Evolutionary conservation across 495 filamentous ascomycete genomes (phyloP), one percentile per base, ranked within the genome.

Genomic region (Opeltia flavorubescens): DNA sequence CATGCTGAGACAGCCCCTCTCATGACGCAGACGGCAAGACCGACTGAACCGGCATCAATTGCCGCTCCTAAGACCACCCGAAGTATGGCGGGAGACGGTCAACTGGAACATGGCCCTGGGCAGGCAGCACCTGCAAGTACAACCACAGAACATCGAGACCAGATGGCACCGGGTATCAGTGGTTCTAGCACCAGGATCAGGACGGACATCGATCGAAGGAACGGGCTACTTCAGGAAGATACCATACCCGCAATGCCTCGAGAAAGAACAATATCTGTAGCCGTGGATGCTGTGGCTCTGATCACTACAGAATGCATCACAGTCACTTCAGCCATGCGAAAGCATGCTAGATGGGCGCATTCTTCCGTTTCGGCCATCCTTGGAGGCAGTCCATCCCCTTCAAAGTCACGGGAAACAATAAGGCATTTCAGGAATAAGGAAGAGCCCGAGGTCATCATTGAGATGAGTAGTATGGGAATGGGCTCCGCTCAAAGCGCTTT

Each of bases 261-360:
- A 44, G 29, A 18, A 18, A 33, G 25, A 30, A 33, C 6, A 7
- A 13, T 75, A 25, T 64, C 86, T 9, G 87, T 96, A 38, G 89
- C 91, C 31, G 83, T 96, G 40, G 86, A 96, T 50, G 89, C 91
- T 2, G 86, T 95, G 46, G 88, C 93, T 35, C 66, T 99, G 50
- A 88, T 99, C 55, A 93, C 89, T 24, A 94, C 93, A 66, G 91
- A 99, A 82, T 99, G 93, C 62, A 96, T 99, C 62, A 83, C 87
- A 30, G 88, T 99, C 63, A 95, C 91, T 23, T 94, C 88, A 55
- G 88, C 88, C 24, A 94, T 99, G 82, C 86, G 93, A 55, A 99
- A 99, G 68, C 83, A 95, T 76, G 81, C 86, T 51, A 80, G 93
- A 50, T 96, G 89, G 79, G 86, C 87, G 36, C 89, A 96, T 63